These are phyloP conservation scores for Cladosporium sp. DNA, from an alignment of 2,329 filamentous ascomycete species.

Conservation along the genomic window DNA sequence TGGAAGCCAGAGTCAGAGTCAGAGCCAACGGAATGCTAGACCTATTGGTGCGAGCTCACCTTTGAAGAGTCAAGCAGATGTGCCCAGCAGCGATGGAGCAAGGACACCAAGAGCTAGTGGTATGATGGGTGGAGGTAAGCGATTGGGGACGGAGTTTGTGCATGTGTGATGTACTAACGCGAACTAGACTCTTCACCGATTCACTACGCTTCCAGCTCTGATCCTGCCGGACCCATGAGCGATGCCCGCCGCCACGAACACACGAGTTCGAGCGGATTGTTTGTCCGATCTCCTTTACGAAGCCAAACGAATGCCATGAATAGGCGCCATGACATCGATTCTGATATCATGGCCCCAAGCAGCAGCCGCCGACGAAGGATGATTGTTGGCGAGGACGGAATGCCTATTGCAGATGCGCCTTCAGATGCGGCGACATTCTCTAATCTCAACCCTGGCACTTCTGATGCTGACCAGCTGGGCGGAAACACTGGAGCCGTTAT, in stretches of 20 bases:
- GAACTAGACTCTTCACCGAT: conserved; percentile 82
- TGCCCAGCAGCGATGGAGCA: conserved; percentile 53
- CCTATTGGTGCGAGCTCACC: conserved; percentile 47
- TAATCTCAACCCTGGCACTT: conserved; percentile 74
- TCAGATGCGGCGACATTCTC: conserved; percentile 63
- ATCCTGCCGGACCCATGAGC: conserved; percentile 26
- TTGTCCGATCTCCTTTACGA: conserved; percentile 61
- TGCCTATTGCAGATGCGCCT: conserved; percentile 48
- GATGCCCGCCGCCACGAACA: conserved; percentile 61
- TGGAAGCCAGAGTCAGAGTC: conserved; percentile 34
- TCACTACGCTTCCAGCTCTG: conserved; percentile 85
- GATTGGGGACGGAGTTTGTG: neutral
- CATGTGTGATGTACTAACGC: conserved; percentile 19
- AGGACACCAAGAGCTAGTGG: conserved; percentile 67
- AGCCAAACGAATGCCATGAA: conserved; percentile 54
- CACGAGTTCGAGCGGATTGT: conserved; percentile 64
- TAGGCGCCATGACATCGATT: conserved; percentile 81
- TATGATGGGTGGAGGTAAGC: conserved; percentile 54
- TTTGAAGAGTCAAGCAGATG: conserved; percentile 30
- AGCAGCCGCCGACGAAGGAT: conserved; percentile 53
- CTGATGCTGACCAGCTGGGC: conserved; percentile 83
- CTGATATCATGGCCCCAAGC: conserved; percentile 60
- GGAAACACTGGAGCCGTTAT: conserved; percentile 79
- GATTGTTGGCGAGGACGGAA: conserved; percentile 62
- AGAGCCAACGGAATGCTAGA: conserved; percentile 15